A percentile compares a stretch with the other conserved stretches of the same genome.
These are phyloP conservation scores for Aspergillus bombycis DNA, from an alignment of 2,329 filamentous ascomycete species.

Conservation along the genomic window DNA sequence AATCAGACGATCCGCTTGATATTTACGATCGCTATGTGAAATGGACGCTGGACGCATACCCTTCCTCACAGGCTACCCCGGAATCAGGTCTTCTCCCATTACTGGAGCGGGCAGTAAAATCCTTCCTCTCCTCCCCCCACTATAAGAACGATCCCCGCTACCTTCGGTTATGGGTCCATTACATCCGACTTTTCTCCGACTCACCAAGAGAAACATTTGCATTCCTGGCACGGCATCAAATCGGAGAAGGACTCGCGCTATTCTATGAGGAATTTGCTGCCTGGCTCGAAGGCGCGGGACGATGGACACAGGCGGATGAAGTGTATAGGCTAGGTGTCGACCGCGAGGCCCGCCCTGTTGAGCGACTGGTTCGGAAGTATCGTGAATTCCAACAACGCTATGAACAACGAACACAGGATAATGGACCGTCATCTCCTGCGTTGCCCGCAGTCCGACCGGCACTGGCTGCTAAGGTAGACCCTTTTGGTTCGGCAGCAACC, in stretches of 20 bases:
- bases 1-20: constrained; percentile 93
- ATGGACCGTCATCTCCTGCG: constrained; percentile 80
- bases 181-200: constrained; percentile 90
- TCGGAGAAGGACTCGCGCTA: constrained; percentile 83
- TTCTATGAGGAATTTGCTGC: constrained; percentile 97
- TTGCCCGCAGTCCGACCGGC: constrained; percentile 81
- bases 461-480: constrained; percentile 81
- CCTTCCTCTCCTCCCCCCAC: constrained; percentile 80
- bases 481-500: constrained; percentile 65
- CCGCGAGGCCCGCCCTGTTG: constrained; percentile 78
- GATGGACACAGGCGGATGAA: constrained; percentile 91
- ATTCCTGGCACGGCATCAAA: constrained; percentile 83
- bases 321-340: constrained; percentile 90
- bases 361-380: constrained; percentile 84
- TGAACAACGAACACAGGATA: constrained; percentile 65
- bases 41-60: constrained; percentile 95
- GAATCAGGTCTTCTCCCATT: constrained; percentile 87
- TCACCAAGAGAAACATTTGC: constrained; percentile 90
- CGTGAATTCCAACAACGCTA: constrained; percentile 84
- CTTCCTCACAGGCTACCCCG: constrained; percentile 86
- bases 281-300: constrained; percentile 81
- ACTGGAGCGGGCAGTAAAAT: constrained; percentile 88
- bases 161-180: constrained; percentile 89
- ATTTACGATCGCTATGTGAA: constrained; percentile 95
- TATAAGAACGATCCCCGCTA: constrained; percentile 97